Percentiles rank a stretch among this genome's conserved stretches.
Evolutionary conservation across 306 rosid species (phyloP).

Genomic region (Albizia julibrissin): DNA sequence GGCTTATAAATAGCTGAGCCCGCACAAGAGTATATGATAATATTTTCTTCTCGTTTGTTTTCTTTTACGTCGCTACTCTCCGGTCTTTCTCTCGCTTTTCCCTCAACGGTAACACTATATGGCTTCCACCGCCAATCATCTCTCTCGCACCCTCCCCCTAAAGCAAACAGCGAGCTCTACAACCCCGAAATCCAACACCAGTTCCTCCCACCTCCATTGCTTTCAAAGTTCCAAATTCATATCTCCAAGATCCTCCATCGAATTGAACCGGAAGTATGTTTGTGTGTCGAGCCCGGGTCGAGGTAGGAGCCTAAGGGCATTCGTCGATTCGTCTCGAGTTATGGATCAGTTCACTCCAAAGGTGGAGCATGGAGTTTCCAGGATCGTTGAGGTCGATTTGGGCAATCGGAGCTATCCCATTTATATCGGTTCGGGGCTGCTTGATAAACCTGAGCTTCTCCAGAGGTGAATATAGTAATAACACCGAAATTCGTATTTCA

Average conservation of each 20-base stretch:
- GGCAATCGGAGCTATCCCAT: constrained; percentile 93
- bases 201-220: constrained; percentile 26
- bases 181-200: constrained; percentile 24
- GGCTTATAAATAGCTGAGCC: too few relatives aligned
- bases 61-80: too few relatives aligned
- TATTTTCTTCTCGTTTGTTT: too few relatives aligned
- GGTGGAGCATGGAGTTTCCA: constrained; percentile 37
- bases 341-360: constrained; percentile 60
- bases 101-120: constrained; percentile 11
- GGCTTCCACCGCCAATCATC: constrained; percentile 54
- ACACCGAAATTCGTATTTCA: not conserved
- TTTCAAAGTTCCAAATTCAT: constrained; percentile 35
- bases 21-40: too few relatives aligned
- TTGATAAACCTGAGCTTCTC: constrained; percentile 67
- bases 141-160: constrained; percentile 45
- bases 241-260: constrained; percentile 29
- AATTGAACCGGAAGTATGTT: constrained; percentile 29
- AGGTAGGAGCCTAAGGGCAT: constrained; percentile 34
- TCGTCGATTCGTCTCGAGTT: constrained; percentile 60
- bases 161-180: constrained; percentile 32
- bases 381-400: constrained; percentile 77
- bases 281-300: constrained; percentile 31
- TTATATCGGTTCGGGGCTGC: constrained; percentile 86
- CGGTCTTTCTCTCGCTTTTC: too few relatives aligned
- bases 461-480: constrained; percentile 50